Evolutionary conservation across 1,284 basidiomycete species (phyloP), one percentile per base, ranked within the genome.

Genomic region (Cutaneotrichosporon mucoides): DNA sequence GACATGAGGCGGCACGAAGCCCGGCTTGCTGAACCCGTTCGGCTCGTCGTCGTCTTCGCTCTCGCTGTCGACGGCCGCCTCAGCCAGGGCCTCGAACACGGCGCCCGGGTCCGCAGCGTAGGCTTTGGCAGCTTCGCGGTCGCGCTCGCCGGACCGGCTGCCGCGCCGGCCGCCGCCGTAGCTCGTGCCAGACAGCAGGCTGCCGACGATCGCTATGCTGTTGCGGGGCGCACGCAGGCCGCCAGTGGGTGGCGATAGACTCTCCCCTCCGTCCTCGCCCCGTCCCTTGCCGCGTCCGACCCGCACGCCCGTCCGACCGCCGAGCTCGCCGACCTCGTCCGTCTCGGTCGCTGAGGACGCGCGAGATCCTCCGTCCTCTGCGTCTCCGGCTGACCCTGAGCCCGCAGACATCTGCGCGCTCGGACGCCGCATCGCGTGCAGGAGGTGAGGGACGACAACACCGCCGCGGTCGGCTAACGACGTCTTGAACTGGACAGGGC

Each of bases 1-100:
- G 1, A 74, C 68, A 61, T 76, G 75, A 4, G 75, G 75, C 34
- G 75, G 75, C 16, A 75, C 64, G 58, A 76, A 76, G 2, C 9
- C 38, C 9, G 38, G 38, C 8, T 12, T 40, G 7, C 10, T 68
- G 65, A 43, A 63, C 59, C 61, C 69, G 47, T 53, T 41, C 5
- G 51, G 13, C 12, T n/a, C 44, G 13, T 64, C 66, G 9, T 57
- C 62, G 5, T 59, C 63, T 9, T 61, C 61, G 15, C 63, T 63
- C 6, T 65, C 66, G 9, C 62, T 63, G 45, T 66, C 66, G 9
- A 63, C 62, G 2, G 54, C 63, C 6, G 38, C 61, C 58, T 72
- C 73, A 8, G 65, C 73, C 42, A 75, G 56, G 2, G 64, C 54
- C 62, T 74, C 73, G 55, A 73, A 73, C 24, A 73, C 66, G 5